Evolutionary conservation across 1,284 basidiomycete genomes (phyloP).

Genomic region (Ganoderma sinense): DNA sequence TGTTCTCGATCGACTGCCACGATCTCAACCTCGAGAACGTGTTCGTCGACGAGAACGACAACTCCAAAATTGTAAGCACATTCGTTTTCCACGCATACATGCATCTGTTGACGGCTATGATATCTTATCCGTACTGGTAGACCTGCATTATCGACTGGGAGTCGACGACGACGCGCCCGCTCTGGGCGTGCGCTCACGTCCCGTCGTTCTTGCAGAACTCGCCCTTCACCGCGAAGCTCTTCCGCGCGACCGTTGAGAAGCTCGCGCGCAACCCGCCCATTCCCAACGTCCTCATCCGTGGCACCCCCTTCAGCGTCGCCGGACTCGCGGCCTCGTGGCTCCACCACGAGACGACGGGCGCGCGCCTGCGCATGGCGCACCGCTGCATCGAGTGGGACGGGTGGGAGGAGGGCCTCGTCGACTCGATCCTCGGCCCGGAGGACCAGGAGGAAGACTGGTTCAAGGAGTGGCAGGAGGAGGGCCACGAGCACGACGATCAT

Average conservation of each 20-base stretch:
- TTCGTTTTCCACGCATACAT: not conserved
- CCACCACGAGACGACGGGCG: slow-evolving; percentile 69
- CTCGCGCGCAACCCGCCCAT: slow-evolving; percentile 42
- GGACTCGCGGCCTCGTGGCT: slow-evolving; percentile 73
- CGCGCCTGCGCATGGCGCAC: slow-evolving; percentile 74
- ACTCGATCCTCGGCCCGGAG: slow-evolving; percentile 74
- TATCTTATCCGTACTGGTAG: slow-evolving; percentile 43
- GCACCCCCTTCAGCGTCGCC: slow-evolving; percentile 38
- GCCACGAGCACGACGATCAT: slow-evolving; percentile 2
- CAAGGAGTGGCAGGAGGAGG: slow-evolving; percentile 47
- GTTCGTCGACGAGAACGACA: slow-evolving; percentile 76
- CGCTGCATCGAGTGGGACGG: slow-evolving; percentile 85
- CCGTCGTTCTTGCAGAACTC: slow-evolving; percentile 80
- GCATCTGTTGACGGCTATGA: not conserved
- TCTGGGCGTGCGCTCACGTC: slow-evolving; percentile 84
- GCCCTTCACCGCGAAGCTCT: slow-evolving; percentile 73
- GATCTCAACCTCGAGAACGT: slow-evolving; percentile 83
- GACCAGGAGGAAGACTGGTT: slow-evolving; percentile 77
- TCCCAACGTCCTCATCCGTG: slow-evolving; percentile 28
- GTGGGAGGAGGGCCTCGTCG: slow-evolving; percentile 83
- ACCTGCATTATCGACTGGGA: slow-evolving; percentile 89
- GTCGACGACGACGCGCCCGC: slow-evolving; percentile 80
- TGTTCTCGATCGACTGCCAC: slow-evolving; percentile 79
- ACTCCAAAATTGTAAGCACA: slow-evolving; percentile 68
- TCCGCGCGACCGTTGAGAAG: slow-evolving; percentile 65